Evolutionary conservation across 805 yeast species (phyloP).

Genomic region (Helenozyma baotianmanensis): DNA sequence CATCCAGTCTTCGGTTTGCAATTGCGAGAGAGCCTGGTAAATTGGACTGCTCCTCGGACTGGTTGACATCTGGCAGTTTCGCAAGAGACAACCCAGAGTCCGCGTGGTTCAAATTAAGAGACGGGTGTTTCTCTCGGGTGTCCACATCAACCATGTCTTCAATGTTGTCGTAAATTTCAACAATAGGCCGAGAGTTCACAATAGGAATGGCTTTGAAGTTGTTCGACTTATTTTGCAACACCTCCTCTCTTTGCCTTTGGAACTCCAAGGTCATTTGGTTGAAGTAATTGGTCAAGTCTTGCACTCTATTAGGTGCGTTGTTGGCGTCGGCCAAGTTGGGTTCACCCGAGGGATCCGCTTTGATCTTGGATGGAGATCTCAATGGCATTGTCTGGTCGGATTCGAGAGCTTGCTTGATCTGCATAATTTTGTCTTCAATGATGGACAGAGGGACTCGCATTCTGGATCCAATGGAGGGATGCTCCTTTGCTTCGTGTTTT

Average conservation of each 20-base stretch:
- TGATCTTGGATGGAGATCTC: slow-evolving; percentile 7
- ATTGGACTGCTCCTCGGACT: too few species aligned
- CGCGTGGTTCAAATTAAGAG: not conserved
- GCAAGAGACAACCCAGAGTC: too few species aligned
- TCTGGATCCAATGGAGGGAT: slow-evolving; percentile 5
- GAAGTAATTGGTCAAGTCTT: slow-evolving; percentile 61
- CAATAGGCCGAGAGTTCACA: slow-evolving; percentile 76
- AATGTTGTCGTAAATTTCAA: slow-evolving; percentile 83
- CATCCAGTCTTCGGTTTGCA: too few species aligned
- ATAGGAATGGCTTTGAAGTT: slow-evolving; percentile 68
- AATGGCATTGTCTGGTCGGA: slow-evolving; percentile 12
- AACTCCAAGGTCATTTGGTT: slow-evolving; percentile 82
- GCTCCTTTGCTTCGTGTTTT: not conserved
- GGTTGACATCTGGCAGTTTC: not conserved
- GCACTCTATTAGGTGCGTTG: slow-evolving; percentile 37
- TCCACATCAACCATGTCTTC: slow-evolving; percentile 75
- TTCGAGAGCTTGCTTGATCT: slow-evolving; percentile 15
- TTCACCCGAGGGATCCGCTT: slow-evolving; percentile 5
- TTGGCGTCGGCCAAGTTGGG: slow-evolving; percentile 1
- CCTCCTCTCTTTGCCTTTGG: slow-evolving; percentile 83
- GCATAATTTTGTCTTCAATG: slow-evolving; percentile 16
- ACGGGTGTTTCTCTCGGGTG: slow-evolving; percentile 10
- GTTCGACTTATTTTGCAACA: slow-evolving; percentile 49
- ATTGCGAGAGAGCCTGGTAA: too few species aligned
- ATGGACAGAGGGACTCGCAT: slow-evolving; percentile 14